A percentile compares a stretch with the other conserved stretches of the same genome.
These are phyloP conservation scores for Yamagishiella unicocca DNA, from an alignment of 139 green algal species.

Conservation along the genomic window DNA sequence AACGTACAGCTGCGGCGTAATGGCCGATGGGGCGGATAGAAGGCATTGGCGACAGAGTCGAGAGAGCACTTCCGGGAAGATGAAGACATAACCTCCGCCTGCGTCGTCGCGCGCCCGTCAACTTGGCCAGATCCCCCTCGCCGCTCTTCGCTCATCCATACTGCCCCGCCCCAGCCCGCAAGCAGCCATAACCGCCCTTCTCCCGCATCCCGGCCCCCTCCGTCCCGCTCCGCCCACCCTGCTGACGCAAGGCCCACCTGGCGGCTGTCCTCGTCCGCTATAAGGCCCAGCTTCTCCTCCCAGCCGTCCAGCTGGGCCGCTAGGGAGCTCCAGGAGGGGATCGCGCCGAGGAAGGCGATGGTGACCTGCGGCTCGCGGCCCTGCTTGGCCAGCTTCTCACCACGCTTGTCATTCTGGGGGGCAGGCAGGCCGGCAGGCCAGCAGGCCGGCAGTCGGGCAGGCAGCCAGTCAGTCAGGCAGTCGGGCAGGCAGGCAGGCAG, in stretches of 20 bases:
- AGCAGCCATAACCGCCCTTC: too few relatives aligned
- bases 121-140: too few relatives aligned
- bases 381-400: conserved; percentile 31
- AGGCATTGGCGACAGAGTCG: too few relatives aligned
- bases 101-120: too few relatives aligned
- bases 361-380: neutral
- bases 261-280: conserved; percentile 21
- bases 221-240: neutral
- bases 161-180: too few relatives aligned
- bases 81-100: too few relatives aligned
- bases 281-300: conserved; percentile 23
- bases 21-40: neutral
- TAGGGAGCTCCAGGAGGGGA: neutral
- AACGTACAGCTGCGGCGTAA: conserved; percentile 34
- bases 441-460: too few relatives aligned
- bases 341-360: conserved; percentile 8
- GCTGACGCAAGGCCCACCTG: neutral
- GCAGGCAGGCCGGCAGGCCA: neutral
- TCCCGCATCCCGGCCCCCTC: too few relatives aligned
- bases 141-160: too few relatives aligned
- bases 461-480: too few relatives aligned
- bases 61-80: too few relatives aligned
- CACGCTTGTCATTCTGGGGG: conserved; percentile 6
- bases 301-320: neutral
- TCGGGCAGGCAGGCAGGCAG: too few relatives aligned